Base-by-base conservation (phyloP, 2,329 filamentous ascomycete genomes). In the Tolypocladium endophyticum region DNA sequence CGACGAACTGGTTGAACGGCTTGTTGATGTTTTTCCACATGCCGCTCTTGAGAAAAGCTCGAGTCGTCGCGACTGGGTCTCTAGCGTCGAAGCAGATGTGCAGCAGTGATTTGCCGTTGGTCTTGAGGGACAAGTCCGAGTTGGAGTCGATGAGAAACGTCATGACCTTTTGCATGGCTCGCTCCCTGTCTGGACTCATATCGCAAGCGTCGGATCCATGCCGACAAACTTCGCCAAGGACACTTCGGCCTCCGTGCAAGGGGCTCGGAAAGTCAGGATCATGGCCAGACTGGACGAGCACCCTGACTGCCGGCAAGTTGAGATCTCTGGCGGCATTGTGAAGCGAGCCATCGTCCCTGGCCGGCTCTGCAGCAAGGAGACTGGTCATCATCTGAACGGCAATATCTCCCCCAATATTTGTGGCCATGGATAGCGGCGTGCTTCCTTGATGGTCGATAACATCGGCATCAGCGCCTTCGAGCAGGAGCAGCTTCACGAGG, bases 1-100 rank as follows among this genome's bases (percentile, higher is more conserved):
- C 74, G 1, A 71, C 80, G 70, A 78, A 84, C 61, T 78, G 73
- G 64, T 86, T 84, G 65, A 79, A 83, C 0, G 81, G 74, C 61
- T 83, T 79, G 71, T 88, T 88, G 65, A 88, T 73, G 38, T 81
- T 73, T 66, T 85, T 84, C 84, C 85, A 88, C 72, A 87, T 79
- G 52, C 81, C 84, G 0, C 81, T 82, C 65, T 85, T 85, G 9
- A 89, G 74, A 1, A 88, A 77, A 0, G 81, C 78, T 50, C 79
- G 79, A 0, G 82, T 82, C 7, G 83, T 82, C 0, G 77, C 72
- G 2, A 86, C 61, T 0, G 85, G 77, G 50, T 85, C 80, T 9
- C 72, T 64, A 0, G 82, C 79, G 59, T 87, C 81, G 30, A 88
- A 77, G 5, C 85, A 85, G 2, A 87, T 78, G 16, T 85, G 73